A percentile compares a stretch with the other conserved stretches of the same genome.
Evolutionary conservation across 2,329 filamentous ascomycete species (phyloP).

Genomic region (Alternaria gansuensis): DNA sequence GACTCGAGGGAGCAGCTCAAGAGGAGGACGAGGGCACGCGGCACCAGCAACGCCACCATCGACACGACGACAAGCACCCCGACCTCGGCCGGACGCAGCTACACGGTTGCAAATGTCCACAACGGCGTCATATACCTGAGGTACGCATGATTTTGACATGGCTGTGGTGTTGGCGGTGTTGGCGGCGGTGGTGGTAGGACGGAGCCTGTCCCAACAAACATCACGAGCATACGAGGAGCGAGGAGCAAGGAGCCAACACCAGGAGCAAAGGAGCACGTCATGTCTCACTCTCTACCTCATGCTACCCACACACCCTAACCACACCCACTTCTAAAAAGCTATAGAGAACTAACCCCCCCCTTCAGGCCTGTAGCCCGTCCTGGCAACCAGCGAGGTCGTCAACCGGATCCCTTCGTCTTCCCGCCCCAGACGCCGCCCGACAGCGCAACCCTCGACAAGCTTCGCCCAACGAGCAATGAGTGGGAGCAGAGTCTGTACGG

Average conservation of each 20-base stretch:
- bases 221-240: neutral
- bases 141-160: conserved; percentile 37
- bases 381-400: conserved; percentile 46
- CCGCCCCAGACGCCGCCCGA: conserved; percentile 53
- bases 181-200: conserved; percentile 5
- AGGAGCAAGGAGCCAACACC: conserved; percentile 1
- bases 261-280: conserved; percentile 4
- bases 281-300: neutral
- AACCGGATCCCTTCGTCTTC: conserved; percentile 51
- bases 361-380: conserved; percentile 50
- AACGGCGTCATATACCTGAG: conserved; percentile 60
- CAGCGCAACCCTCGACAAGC: conserved; percentile 45
- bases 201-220: conserved; percentile 5
- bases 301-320: neutral
- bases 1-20: conserved; percentile 52
- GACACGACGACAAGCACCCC: conserved; percentile 40
- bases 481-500: conserved; percentile 50
- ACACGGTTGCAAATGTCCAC: conserved; percentile 60
- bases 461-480: conserved; percentile 49
- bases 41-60: conserved; percentile 46
- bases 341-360: conserved; percentile 25
- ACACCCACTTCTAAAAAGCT: neutral
- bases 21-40: conserved; percentile 43
- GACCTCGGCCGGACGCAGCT: conserved; percentile 51
- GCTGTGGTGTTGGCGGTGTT: too few species aligned